Percentiles rank a stretch among this genome's conserved stretches.
phyloP scores from a whole-genome alignment of 805 yeast genomes.

The Nakazawaea pomicola region DNA sequence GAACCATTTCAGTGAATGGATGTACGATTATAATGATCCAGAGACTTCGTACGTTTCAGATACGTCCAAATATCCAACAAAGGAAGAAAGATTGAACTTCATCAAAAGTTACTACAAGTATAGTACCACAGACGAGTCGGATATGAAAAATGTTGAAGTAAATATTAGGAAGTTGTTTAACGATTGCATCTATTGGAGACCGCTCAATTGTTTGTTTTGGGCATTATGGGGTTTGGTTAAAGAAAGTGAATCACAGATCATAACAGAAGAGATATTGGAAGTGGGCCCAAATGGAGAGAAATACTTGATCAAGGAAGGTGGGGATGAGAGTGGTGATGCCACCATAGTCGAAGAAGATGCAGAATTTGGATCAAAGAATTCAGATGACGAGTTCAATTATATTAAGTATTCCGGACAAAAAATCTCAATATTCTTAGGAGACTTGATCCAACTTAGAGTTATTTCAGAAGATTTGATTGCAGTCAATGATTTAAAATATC shows the following conservation, averaged over 20 bases:
- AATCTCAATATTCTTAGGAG: constrained; percentile 68
- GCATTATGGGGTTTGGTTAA: constrained; percentile 89
- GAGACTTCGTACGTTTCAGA: constrained; percentile 48
- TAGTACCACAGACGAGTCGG: constrained; percentile 29
- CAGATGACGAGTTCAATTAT: constrained; percentile 70
- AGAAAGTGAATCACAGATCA: constrained; percentile 24
- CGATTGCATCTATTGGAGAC: constrained; percentile 73
- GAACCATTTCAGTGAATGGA: constrained; percentile 96
- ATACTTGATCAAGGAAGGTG: constrained; percentile 28
- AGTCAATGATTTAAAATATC: too few species aligned
- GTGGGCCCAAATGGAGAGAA: constrained; percentile 55
- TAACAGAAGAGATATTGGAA: constrained; percentile 26
- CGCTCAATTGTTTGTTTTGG: constrained; percentile 79
- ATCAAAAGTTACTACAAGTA: constrained; percentile 75
- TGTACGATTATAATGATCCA: constrained; percentile 81
- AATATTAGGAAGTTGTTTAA: constrained; percentile 45
- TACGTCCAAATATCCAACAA: constrained; percentile 56
- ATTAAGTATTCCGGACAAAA: constrained; percentile 72
- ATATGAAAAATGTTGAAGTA: constrained; percentile 22
- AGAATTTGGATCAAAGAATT: constrained; percentile 17
- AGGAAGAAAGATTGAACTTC: constrained; percentile 64
- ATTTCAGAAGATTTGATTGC: constrained; percentile 27
- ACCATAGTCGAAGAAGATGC: constrained; percentile 22
- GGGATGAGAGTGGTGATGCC: constrained; percentile 22
- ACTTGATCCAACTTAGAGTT: constrained; percentile 58